These are phyloP conservation scores for Diutina rugosa DNA, from an alignment of 1,139 yeast genomes.

Conservation along the genomic window DNA sequence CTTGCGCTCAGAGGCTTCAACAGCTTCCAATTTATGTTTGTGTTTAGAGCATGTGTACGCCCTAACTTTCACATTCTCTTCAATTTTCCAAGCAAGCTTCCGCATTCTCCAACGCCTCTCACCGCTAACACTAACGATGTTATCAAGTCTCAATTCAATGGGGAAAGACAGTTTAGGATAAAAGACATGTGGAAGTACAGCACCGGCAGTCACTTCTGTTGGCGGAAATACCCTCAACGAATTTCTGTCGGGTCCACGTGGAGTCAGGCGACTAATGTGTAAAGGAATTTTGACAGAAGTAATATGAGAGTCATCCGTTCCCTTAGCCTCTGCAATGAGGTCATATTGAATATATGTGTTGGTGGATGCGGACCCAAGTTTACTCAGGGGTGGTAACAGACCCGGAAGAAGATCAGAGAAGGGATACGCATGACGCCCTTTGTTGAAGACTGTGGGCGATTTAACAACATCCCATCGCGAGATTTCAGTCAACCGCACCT, in stretches of 20 bases:
- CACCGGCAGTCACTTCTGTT: constrained; percentile 77
- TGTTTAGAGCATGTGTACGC: constrained; percentile 49
- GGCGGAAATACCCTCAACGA: constrained; percentile 92
- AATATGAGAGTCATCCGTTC: not conserved
- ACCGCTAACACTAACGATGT: constrained; percentile 39
- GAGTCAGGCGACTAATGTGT: constrained; percentile 63
- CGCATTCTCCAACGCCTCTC: constrained; percentile 88
- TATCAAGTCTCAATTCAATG: constrained; percentile 70
- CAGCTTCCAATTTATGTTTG: constrained; percentile 26
- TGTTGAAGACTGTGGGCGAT: constrained; percentile 37
- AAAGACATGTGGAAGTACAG: constrained; percentile 76
- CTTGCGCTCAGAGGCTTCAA: constrained; percentile 32
- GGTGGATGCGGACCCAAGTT: constrained; percentile 41
- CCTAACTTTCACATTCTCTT: constrained; percentile 58
- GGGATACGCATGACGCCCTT: constrained; percentile 79
- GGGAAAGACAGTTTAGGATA: constrained; percentile 83
- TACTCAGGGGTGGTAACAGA: constrained; percentile 69
- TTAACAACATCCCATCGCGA: constrained; percentile 84
- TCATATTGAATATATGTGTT: constrained; percentile 57
- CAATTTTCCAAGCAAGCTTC: constrained; percentile 80
- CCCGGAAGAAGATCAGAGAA: constrained; percentile 92
- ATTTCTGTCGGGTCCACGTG: constrained; percentile 75
- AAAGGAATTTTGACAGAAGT: constrained; percentile 46
- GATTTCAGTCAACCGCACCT: constrained; percentile 39
- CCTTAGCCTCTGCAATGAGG: constrained; percentile 44